Evolutionary conservation across 176 grass and related monocot species (phyloP).

Genomic region (Aegilops sharonensis): DNA sequence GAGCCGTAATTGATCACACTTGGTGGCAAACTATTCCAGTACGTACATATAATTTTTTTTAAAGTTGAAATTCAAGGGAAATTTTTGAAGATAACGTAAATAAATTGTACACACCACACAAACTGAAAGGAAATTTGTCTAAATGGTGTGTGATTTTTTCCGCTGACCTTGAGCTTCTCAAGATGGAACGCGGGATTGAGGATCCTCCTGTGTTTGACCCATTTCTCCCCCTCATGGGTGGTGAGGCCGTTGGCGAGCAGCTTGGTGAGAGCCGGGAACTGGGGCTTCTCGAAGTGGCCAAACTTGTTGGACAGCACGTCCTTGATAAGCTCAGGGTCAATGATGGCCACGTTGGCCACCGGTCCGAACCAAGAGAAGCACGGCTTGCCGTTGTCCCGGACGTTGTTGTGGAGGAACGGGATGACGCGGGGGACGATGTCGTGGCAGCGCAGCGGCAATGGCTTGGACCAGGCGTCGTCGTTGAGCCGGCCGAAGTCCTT

Average conservation of each 20-base stretch:
- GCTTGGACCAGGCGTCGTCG: too few species aligned
- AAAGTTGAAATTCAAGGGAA: background rate
- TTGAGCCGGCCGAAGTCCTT: too few species aligned
- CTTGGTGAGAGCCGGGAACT: slow-evolving; percentile 5
- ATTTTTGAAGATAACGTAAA: background rate
- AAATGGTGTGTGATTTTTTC: background rate
- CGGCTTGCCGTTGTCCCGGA: too few species aligned
- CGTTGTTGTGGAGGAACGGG: too few species aligned
- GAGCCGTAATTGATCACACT: background rate
- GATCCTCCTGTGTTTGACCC: too few species aligned
- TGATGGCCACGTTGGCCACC: slow-evolving; percentile 28
- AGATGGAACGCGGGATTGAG: too few species aligned
- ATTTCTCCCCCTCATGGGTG: too few species aligned
- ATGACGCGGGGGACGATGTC: too few species aligned
- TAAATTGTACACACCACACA: background rate
- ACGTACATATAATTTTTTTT: background rate
- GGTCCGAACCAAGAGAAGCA: too few species aligned
- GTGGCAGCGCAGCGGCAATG: too few species aligned
- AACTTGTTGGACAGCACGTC: slow-evolving; percentile 50
- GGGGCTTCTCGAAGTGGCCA: slow-evolving; percentile 37
- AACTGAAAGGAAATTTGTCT: background rate
- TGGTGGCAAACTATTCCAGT: background rate
- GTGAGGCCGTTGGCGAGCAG: background rate
- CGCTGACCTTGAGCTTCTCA: too few species aligned
- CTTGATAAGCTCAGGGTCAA: slow-evolving; percentile 25